phyloP scores from a whole-genome alignment of 768 basidiomycete species.

The Leccinum uliginosum region DNA sequence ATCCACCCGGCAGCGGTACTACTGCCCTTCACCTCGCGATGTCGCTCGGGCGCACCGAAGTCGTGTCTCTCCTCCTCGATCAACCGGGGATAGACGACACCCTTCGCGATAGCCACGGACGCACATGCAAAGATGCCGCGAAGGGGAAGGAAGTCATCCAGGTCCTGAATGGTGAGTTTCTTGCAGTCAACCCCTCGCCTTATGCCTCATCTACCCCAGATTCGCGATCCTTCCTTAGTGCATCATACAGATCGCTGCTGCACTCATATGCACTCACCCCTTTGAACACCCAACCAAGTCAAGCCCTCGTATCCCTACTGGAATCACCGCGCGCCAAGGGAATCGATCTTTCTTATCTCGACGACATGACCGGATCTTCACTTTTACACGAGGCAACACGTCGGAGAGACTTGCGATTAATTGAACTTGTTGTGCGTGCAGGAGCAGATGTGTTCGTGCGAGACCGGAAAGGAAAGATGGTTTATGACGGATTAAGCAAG shows the following conservation, averaged over 20 bases:
- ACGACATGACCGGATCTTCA: constrained; percentile 71
- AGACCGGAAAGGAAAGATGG: constrained; percentile 69
- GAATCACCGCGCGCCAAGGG: constrained; percentile 64
- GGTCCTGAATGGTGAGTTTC: constrained; percentile 59
- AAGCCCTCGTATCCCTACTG: constrained; percentile 53
- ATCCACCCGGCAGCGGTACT: constrained; percentile 66
- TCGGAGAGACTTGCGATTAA: constrained; percentile 72
- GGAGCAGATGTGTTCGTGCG: constrained; percentile 89
- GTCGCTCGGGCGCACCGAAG: constrained; percentile 64
- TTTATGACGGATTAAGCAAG: constrained; percentile 63
- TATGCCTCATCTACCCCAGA: constrained; percentile 40
- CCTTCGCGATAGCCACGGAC: constrained; percentile 59
- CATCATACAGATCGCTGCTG: constrained; percentile 69
- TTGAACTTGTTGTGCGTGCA: constrained; percentile 79
- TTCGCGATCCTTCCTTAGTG: constrained; percentile 71
- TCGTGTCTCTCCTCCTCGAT: constrained; percentile 72
- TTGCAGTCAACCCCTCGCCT: not conserved
- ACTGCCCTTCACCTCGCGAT: constrained; percentile 75
- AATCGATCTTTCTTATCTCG: constrained; percentile 76
- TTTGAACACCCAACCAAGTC: constrained; percentile 34
- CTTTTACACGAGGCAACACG: constrained; percentile 85
- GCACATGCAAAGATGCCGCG: constrained; percentile 69
- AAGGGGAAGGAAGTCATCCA: constrained; percentile 60
- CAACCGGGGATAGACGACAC: constrained; percentile 82
- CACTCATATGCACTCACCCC: constrained; percentile 71